phyloP scores from a whole-genome alignment of 2,329 filamentous ascomycete species.

The Cercospora canescens region DNA sequence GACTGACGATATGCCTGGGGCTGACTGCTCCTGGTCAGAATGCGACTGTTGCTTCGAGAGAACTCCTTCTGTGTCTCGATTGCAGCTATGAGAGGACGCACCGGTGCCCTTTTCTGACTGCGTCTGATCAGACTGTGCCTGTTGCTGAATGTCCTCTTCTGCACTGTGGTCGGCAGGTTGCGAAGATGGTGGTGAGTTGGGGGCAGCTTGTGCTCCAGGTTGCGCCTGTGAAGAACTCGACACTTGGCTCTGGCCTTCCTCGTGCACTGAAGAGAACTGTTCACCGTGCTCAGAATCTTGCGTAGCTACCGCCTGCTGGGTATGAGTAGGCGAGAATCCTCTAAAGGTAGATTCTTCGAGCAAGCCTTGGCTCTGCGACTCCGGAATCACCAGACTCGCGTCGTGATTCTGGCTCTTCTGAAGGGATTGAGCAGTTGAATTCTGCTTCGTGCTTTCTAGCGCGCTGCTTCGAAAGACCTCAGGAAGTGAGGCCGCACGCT shows the following conservation, averaged over 20 bases:
- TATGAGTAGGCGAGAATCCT: slow-evolving; percentile 13
- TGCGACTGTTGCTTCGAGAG: background rate
- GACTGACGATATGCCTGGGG: background rate
- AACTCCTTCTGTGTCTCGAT: background rate
- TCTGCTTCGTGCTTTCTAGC: background rate
- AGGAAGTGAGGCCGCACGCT: background rate
- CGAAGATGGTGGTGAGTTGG: background rate
- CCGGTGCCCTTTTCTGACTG: background rate
- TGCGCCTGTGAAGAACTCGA: background rate
- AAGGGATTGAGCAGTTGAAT: slow-evolving; percentile 12
- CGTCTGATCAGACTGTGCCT: background rate
- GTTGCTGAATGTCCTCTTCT: background rate
- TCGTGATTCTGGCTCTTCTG: slow-evolving; percentile 18
- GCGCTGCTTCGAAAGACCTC: slow-evolving; percentile 7
- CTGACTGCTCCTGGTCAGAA: background rate
- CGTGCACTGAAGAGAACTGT: background rate
- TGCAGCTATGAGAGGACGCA: background rate
- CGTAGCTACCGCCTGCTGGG: background rate
- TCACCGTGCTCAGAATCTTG: background rate
- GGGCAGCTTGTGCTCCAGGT: too few relatives aligned
- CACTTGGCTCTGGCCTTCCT: background rate
- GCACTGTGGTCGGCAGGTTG: background rate
- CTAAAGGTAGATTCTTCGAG: slow-evolving; percentile 15
- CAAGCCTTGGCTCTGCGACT: slow-evolving; percentile 25
- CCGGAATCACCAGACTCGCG: slow-evolving; percentile 21